Percentiles rank a stretch among this genome's conserved stretches.
Evolutionary conservation across 768 basidiomycete genomes (phyloP).

Genomic region (Dentipellis fragilis): DNA sequence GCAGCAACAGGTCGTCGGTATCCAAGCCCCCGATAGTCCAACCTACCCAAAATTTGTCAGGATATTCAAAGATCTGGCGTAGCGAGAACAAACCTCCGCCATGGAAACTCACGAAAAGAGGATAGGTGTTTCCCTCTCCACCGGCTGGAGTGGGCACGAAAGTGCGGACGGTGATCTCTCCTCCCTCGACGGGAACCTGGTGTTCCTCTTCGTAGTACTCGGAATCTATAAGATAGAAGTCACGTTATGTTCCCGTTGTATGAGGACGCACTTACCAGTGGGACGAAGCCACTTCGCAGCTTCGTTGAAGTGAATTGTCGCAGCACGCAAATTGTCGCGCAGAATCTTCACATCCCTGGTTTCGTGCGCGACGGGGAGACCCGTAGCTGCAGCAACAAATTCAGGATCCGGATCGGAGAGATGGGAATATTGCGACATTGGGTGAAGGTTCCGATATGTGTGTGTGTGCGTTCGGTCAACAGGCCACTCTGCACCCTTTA

Average conservation of each 20-base stretch:
- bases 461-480: too few species aligned
- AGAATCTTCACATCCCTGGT: not conserved
- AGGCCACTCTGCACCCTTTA: too few species aligned
- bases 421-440: not conserved
- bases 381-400: not conserved
- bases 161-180: not conserved
- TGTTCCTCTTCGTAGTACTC: not conserved
- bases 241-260: not conserved
- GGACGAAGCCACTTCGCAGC: not conserved
- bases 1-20: not conserved
- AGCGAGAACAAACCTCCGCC: not conserved
- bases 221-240: not conserved
- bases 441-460: too few species aligned
- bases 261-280: not conserved
- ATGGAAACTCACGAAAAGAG: not conserved
- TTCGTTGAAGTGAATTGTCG: not conserved
- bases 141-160: not conserved
- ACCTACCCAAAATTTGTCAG: not conserved
- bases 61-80: not conserved
- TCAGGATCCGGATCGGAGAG: not conserved
- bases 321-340: not conserved
- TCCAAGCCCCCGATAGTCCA: not conserved
- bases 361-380: not conserved
- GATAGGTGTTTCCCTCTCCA: not conserved
- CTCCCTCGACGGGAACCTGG: not conserved